A percentile compares a stretch with the other conserved stretches of the same genome.
These are phyloP conservation scores for Fusarium subtropicale DNA, from an alignment of 2,329 filamentous ascomycete species.

Conservation along the genomic window DNA sequence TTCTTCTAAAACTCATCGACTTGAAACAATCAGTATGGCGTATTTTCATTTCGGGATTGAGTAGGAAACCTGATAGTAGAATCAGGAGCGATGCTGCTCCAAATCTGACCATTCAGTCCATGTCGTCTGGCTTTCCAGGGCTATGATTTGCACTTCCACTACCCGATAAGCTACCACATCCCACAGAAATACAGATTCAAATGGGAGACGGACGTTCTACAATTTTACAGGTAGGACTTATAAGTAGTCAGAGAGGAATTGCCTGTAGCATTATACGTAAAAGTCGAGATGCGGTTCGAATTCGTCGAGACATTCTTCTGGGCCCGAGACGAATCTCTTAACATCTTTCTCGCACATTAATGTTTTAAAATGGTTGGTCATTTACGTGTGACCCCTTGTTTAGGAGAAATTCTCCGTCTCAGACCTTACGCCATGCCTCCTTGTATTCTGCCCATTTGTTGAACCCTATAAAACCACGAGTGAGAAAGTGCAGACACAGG, in stretches of 20 bases:
- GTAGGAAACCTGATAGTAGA: background rate
- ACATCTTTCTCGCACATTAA: background rate
- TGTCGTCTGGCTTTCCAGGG: background rate
- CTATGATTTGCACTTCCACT: background rate
- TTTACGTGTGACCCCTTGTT: background rate
- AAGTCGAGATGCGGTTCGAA: background rate
- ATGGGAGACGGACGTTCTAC: background rate
- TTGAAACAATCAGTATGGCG: background rate
- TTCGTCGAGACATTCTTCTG: background rate
- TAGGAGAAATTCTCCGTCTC: conserved; percentile 17
- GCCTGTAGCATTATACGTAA: background rate
- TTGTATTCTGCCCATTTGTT: conserved; percentile 68
- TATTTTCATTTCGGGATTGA: background rate
- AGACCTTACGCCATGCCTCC: conserved; percentile 64
- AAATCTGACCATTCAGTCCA: background rate
- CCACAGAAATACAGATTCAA: background rate
- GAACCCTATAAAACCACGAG: conserved; percentile 58
- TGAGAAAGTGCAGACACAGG: conserved; percentile 9
- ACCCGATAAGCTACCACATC: background rate
- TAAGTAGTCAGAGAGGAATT: background rate
- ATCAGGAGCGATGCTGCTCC: background rate
- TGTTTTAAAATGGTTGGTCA: background rate
- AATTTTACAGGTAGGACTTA: background rate
- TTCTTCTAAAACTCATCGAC: background rate
- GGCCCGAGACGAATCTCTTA: background rate